A percentile compares a stretch with the other conserved stretches of the same genome.
These are phyloP conservation scores for Chenopodium quinoa DNA, from an alignment of 148 eudicot genomes.

Conservation along the genomic window DNA sequence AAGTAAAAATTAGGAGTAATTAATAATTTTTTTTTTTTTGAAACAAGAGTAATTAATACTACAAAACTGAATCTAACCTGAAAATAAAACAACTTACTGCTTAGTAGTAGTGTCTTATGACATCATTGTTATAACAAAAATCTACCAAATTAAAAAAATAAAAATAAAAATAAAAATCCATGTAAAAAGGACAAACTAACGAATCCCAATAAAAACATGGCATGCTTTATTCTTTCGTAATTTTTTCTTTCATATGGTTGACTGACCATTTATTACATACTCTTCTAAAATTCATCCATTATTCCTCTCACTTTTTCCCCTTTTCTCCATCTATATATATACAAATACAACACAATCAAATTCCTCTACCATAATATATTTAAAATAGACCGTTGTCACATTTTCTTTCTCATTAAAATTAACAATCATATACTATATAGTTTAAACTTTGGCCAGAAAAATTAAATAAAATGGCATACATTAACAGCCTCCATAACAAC, in stretches of 20 bases:
- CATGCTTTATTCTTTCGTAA: slow-evolving; percentile 15
- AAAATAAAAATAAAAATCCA: neutral
- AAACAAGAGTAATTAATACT: too few relatives aligned
- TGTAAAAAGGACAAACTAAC: slow-evolving; percentile 24
- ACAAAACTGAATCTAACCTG: neutral
- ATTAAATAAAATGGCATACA: slow-evolving; percentile 13
- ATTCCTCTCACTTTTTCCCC: neutral
- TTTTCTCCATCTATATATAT: neutral
- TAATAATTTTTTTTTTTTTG: too few relatives aligned
- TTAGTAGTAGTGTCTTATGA: neutral
- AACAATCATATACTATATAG: neutral
- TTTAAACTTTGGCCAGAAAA: neutral
- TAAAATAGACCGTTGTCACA: neutral
- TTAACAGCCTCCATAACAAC: slow-evolving; percentile 22
- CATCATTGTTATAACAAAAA: slow-evolving; percentile 6
- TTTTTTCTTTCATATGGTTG: slow-evolving; percentile 23
- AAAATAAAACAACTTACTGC: neutral
- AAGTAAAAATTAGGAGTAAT: too few relatives aligned
- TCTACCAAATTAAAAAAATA: slow-evolving; percentile 13
- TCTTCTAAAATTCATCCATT: slow-evolving; percentile 23
- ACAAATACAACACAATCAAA: too few relatives aligned
- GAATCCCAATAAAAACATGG: slow-evolving; percentile 33
- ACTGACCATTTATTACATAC: slow-evolving; percentile 20
- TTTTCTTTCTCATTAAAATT: neutral
- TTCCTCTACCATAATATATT: neutral